These are phyloP conservation scores for Herpetomonas muscarum DNA, from an alignment of 208 protist species.

Conservation along the genomic window DNA sequence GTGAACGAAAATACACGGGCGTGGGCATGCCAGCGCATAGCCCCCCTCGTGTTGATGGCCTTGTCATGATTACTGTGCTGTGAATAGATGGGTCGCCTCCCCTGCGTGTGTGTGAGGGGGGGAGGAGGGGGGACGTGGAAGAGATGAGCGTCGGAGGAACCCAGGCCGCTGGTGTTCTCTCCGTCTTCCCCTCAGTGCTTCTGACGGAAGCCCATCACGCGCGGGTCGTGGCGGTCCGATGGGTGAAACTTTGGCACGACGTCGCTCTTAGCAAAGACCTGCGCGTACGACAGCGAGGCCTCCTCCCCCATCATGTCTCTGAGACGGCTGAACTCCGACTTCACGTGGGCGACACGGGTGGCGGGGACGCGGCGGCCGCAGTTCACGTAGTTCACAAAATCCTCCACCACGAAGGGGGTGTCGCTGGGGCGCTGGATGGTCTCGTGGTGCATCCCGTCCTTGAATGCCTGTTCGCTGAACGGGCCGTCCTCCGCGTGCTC, in stretches of 20 bases:
- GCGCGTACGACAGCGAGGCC: slow-evolving; percentile 28
- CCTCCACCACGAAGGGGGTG: slow-evolving; percentile 77
- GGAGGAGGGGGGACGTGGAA: no score
- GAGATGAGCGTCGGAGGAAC: no score
- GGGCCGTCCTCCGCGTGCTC: slow-evolving; percentile 32
- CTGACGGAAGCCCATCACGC: slow-evolving; percentile 24
- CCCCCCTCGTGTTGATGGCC: no score
- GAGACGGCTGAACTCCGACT: slow-evolving; percentile 56
- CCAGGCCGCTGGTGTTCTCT: no score
- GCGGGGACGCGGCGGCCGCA: slow-evolving; percentile 63
- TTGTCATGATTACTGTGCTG: no score
- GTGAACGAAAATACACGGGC: no score
- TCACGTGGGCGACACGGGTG: slow-evolving; percentile 38
- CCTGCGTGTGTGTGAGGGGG: no score
- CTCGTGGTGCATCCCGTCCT: slow-evolving; percentile 56
- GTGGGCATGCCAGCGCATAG: no score
- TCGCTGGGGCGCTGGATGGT: slow-evolving; percentile 42
- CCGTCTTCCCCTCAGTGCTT: neutral
- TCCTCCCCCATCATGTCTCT: slow-evolving; percentile 45
- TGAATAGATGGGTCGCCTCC: no score
- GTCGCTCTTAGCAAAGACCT: slow-evolving; percentile 50
- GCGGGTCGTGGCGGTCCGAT: slow-evolving; percentile 34
- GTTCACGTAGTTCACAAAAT: slow-evolving; percentile 90
- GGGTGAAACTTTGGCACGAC: slow-evolving; percentile 40
- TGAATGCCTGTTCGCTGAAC: slow-evolving; percentile 54